phyloP scores from a whole-genome alignment of 225 moss, liverwort and hornwort species.

The Neckera pumila region DNA sequence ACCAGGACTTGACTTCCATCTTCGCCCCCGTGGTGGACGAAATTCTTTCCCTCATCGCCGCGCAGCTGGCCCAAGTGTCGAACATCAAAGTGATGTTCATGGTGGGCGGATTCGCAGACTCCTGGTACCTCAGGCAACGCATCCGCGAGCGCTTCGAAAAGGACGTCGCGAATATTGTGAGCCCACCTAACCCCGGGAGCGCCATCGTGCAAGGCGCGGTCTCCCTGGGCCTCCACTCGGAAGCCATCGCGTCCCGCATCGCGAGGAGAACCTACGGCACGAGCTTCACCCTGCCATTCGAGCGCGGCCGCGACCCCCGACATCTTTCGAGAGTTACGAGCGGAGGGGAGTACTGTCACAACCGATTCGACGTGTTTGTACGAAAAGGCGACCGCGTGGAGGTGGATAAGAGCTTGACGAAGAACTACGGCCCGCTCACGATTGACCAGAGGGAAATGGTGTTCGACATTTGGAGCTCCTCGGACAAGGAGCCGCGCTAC shows the following conservation, averaged over 20 bases:
- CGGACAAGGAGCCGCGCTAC: neutral
- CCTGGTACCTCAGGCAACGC: slow-evolving; percentile 27
- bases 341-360: neutral
- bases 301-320: neutral
- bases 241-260: slow-evolving; percentile 20
- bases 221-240: neutral
- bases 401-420: neutral
- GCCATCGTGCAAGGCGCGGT: neutral
- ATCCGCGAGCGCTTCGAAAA: neutral
- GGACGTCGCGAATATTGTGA: neutral
- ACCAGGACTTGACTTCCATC: neutral
- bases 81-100: slow-evolving; percentile 47
- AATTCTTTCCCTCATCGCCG: slow-evolving; percentile 6
- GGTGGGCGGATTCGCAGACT: slow-evolving; percentile 48
- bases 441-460: neutral
- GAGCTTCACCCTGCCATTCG: neutral
- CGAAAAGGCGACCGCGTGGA: slow-evolving; percentile 1
- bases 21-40: neutral
- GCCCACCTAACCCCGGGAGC: neutral
- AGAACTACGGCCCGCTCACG: neutral
- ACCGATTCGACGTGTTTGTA: slow-evolving; percentile 15
- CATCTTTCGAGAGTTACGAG: neutral
- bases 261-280: slow-evolving; percentile 24
- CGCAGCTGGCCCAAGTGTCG: neutral
- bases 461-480: slow-evolving; percentile 8